These are phyloP conservation scores for Avena insularis DNA, from an alignment of 176 grass and related monocot genomes.

Conservation along the genomic window DNA sequence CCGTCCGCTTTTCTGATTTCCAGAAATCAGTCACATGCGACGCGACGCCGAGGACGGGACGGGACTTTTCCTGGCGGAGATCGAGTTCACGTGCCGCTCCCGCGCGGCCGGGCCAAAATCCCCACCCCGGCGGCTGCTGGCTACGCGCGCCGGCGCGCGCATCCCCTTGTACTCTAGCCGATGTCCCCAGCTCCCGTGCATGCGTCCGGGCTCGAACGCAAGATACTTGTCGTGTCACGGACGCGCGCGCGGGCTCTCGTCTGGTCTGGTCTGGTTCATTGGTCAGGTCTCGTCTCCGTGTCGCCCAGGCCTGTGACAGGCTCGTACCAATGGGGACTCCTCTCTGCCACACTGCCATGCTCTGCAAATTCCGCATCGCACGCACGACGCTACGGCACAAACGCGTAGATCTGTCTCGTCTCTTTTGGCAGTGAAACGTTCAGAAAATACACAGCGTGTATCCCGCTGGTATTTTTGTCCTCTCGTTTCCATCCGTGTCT, in stretches of 20 bases:
- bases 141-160: not conserved
- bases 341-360: not conserved
- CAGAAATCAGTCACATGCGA: not conserved
- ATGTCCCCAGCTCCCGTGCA: not conserved
- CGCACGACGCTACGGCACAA: slow-evolving; percentile 11
- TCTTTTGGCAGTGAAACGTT: not conserved
- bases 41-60: not conserved
- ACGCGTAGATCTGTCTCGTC: not conserved
- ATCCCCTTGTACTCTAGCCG: slow-evolving; percentile 15
- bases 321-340: slow-evolving; percentile 26
- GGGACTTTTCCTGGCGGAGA: not conserved
- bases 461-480: not conserved
- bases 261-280: not conserved
- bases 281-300: slow-evolving; percentile 15
- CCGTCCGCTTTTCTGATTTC: not conserved
- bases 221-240: slow-evolving; percentile 20
- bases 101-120: not conserved
- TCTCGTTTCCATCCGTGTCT: not conserved
- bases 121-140: not conserved
- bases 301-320: slow-evolving; percentile 38
- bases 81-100: slow-evolving; percentile 34
- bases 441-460: not conserved
- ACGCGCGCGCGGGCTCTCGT: not conserved
- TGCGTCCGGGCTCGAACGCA: not conserved
- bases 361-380: not conserved